Evolutionary conservation across 495 filamentous ascomycete species (phyloP), one percentile per base, ranked within the genome.

Genomic region (Aspergillus carlsbadensis): DNA sequence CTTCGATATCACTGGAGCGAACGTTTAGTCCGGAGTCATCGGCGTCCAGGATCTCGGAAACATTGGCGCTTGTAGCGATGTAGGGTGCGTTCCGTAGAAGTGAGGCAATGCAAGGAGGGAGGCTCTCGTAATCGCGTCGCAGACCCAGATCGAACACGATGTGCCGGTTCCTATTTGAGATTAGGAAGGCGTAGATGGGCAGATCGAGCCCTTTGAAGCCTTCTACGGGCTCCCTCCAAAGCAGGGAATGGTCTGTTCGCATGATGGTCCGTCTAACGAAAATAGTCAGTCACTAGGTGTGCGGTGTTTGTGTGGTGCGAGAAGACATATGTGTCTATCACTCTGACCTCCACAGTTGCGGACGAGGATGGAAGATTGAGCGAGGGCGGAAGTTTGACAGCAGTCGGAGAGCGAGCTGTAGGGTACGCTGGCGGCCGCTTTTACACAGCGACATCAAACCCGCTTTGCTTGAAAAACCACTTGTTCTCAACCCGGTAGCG

Each of bases 1-100:
- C 43, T 73, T 57, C 24, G 75, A 78, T n/a, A 69, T 57, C 10
- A 81, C 3, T 17, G 36, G 37, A 43, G 14, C 37, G 51, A 13
- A 42, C 43, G 10, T 42, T 34, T 2, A 33, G 2, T 7, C 24
- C n/a, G 7, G n/a, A 20, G 11, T 15, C 20, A 24, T 43, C 37
- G 1, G 6, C 20, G 24, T 54, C 40, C 3, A 55, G 41, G 6
- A 55, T 21, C 6, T 24, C n/a, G 2, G 52, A n/a, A n/a, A 55
- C 31, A 17, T 46, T 20, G 14, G 15, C 39, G 6, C 26, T 22
- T n/a, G 5, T 26, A 13, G 1, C 14, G 10, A 55, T 21, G 11
- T 1, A 5, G 10, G 54, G 26, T 2, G 45, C 29, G 5, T n/a
- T n/a, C 6, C 21, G 22, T 7, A 56, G 6, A 2, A 56, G 35